These are phyloP conservation scores for Scutellaria baicalensis DNA, from an alignment of 257 asterid species.

Conservation along the genomic window DNA sequence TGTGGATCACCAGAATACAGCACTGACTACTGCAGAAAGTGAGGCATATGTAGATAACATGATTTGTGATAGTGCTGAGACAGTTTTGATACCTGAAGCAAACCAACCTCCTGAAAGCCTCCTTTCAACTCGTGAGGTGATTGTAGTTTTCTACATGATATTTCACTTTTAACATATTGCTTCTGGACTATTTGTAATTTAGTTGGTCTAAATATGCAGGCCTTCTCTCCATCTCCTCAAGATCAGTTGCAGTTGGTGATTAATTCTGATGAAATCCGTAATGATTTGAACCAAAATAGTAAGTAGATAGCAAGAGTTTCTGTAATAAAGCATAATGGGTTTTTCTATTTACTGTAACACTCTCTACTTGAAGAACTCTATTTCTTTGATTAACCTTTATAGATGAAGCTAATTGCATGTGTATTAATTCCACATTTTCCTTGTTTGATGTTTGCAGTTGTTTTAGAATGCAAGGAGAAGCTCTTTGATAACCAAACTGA, in stretches of 20 bases:
- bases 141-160: slow-evolving; percentile 14
- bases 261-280: slow-evolving; percentile 38
- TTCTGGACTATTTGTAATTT: slow-evolving; percentile 5
- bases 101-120: slow-evolving; percentile 63
- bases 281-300: slow-evolving; percentile 33
- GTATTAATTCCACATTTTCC: not conserved
- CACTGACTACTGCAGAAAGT: slow-evolving; percentile 19
- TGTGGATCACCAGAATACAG: slow-evolving; percentile 26
- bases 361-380: not conserved
- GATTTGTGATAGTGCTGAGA: slow-evolving; percentile 24
- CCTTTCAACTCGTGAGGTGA: slow-evolving; percentile 69
- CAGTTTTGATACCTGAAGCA: slow-evolving; percentile 24
- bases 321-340: not conserved
- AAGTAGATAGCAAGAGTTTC: slow-evolving; percentile 28
- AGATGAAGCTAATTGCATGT: slow-evolving; percentile 7
- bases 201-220: slow-evolving; percentile 38
- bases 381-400: not conserved
- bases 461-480: slow-evolving; percentile 47
- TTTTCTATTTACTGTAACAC: not conserved
- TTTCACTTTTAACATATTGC: not conserved
- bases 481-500: slow-evolving; percentile 30
- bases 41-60: slow-evolving; percentile 21
- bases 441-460: slow-evolving; percentile 19
- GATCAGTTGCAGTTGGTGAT: slow-evolving; percentile 48
- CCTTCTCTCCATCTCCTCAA: slow-evolving; percentile 66